Evolutionary conservation across 108 stramenopile species (phyloP).

Genomic region (Stephanodiscus triporus): DNA sequence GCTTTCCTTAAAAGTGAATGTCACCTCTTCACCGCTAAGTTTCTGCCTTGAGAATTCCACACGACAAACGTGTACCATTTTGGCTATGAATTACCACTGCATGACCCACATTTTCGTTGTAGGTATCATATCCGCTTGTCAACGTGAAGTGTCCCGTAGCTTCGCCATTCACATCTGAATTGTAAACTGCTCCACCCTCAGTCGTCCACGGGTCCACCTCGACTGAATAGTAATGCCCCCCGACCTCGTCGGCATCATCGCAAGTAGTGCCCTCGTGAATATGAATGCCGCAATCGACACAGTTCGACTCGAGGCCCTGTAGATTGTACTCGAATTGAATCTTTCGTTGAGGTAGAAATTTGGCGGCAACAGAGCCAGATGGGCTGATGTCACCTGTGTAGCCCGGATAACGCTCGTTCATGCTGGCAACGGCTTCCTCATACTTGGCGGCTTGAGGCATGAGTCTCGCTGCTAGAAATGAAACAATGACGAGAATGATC

Average conservation of each 20-base stretch:
- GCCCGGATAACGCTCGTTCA: neutral
- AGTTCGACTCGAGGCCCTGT: neutral
- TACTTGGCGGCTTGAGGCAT: neutral
- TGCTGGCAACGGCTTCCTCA: neutral
- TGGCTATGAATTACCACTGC: conserved; percentile 38
- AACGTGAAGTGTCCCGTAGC: conserved; percentile 12
- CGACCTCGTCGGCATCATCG: conserved; percentile 22
- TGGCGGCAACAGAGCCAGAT: neutral
- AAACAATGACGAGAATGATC: neutral
- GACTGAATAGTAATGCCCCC: conserved; percentile 36
- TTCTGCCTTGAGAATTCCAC: conserved; percentile 26
- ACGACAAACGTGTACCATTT: conserved; percentile 39
- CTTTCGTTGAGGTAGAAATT: neutral
- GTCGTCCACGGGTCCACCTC: conserved; percentile 18
- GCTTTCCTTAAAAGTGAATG: too few species aligned
- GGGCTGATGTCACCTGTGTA: neutral
- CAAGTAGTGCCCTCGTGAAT: conserved; percentile 41
- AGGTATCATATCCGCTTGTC: conserved; percentile 14
- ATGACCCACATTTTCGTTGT: conserved; percentile 20
- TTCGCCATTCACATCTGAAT: conserved; percentile 10
- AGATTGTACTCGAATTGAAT: neutral
- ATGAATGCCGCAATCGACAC: conserved; percentile 48
- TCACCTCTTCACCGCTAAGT: neutral
- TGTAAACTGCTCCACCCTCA: conserved; percentile 13
- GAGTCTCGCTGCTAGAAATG: neutral